Conservation (phyloP, 352 stramenopile genomes). For the Globisporangium alternatum region DNA sequence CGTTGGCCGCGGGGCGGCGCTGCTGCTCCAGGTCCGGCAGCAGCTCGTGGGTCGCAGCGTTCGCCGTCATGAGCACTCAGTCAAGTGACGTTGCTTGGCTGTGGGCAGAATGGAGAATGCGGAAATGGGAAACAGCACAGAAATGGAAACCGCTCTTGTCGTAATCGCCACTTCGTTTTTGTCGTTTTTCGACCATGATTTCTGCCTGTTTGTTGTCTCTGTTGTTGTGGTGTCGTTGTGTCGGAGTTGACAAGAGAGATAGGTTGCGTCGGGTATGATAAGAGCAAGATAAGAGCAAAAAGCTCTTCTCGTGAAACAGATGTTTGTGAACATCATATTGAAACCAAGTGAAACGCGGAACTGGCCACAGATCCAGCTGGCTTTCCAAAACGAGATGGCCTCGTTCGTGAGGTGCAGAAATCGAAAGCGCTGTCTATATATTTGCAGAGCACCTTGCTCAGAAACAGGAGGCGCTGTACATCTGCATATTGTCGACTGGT, state of each 20-base stretch:
- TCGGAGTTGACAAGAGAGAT: not conserved
- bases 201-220: too few species aligned
- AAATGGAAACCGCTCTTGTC: conserved; percentile 2
- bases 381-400: not conserved
- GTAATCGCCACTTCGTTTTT: not conserved
- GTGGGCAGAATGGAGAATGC: not conserved
- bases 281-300: not conserved
- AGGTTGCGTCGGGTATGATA: not conserved
- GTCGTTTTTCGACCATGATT: too few species aligned
- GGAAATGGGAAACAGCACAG: not conserved
- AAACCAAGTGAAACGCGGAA: conserved; percentile 1
- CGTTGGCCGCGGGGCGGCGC: not conserved
- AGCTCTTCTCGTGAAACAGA: not conserved
- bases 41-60: conserved; percentile 4
- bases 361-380: not conserved
- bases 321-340: not conserved
- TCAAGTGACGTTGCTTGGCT: not conserved
- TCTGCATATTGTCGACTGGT: not conserved
- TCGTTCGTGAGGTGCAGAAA: too few species aligned
- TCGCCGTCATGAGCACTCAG: conserved; percentile 3
- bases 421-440: not conserved
- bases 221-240: not conserved
- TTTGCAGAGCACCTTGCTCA: not conserved
- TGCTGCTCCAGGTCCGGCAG: conserved; percentile 9
- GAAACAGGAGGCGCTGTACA: not conserved